Conservation (phyloP, 441 rosid species). For the Brassica hybrid region DNA sequence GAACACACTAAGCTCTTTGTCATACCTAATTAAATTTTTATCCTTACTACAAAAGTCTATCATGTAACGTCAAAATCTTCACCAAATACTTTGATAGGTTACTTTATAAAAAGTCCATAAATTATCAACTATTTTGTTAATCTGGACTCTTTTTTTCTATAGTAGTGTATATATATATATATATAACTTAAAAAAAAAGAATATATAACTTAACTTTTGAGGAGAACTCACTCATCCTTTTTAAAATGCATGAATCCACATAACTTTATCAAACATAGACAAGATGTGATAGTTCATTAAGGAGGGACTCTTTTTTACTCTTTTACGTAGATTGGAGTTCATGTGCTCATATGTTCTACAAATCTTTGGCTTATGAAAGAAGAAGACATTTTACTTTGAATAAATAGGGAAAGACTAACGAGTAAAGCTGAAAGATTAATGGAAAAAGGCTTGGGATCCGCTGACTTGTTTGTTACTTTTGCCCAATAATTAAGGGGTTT, state of each 20-base stretch:
- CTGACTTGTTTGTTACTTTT: background rate
- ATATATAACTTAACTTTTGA: background rate
- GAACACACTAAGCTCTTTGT: conserved; percentile 41
- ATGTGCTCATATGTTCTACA: too few relatives aligned
- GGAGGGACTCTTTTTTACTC: too few relatives aligned
- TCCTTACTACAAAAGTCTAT: conserved; percentile 36
- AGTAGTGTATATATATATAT: background rate
- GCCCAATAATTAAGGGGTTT: background rate
- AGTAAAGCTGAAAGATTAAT: too few relatives aligned
- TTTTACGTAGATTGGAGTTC: too few relatives aligned
- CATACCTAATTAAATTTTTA: conserved; percentile 37
- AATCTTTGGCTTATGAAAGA: too few relatives aligned
- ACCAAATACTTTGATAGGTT: conserved; percentile 15
- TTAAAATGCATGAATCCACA: background rate
- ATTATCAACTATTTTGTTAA: conserved; percentile 46
- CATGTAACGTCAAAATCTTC: conserved; percentile 38
- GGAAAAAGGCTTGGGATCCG: too few relatives aligned
- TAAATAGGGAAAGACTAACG: background rate
- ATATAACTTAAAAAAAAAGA: background rate
- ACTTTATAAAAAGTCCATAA: conserved; percentile 30
- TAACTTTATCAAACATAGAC: too few relatives aligned
- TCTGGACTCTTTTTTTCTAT: background rate
- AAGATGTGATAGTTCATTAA: too few relatives aligned
- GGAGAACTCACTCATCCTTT: background rate
- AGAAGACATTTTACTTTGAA: too few relatives aligned